phyloP scores from a whole-genome alignment of 78 protist genomes.

The Polysphondylium violaceum region DNA sequence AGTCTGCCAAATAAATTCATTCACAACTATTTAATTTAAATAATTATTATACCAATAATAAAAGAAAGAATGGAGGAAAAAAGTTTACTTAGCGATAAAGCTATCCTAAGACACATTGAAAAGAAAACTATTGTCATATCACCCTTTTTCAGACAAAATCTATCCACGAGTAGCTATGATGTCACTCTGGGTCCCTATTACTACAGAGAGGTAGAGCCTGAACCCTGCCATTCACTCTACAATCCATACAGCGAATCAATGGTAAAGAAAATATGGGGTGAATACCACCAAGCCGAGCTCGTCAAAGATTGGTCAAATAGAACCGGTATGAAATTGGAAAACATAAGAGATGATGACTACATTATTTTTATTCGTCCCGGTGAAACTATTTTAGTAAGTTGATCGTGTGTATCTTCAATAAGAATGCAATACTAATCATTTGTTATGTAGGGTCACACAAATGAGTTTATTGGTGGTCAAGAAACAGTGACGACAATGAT shows the following conservation, averaged over 20 bases:
- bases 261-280: slow-evolving; percentile 80
- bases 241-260: slow-evolving; percentile 76
- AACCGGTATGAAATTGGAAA: slow-evolving; percentile 54
- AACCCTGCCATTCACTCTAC: slow-evolving; percentile 62
- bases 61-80: background rate
- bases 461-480: slow-evolving; percentile 81
- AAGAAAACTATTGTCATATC: slow-evolving; percentile 35
- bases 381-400: slow-evolving; percentile 65
- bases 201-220: slow-evolving; percentile 61
- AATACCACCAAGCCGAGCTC: slow-evolving; percentile 49
- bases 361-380: slow-evolving; percentile 82
- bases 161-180: slow-evolving; percentile 74
- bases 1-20: no score
- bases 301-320: slow-evolving; percentile 34
- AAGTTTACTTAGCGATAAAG: slow-evolving; percentile 69
- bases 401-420: no score
- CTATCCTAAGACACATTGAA: slow-evolving; percentile 46
- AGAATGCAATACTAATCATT: background rate
- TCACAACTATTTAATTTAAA: background rate
- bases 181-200: slow-evolving; percentile 80
- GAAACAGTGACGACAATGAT: slow-evolving; percentile 82
- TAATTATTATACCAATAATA: background rate
- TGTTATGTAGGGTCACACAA: slow-evolving; percentile 23
- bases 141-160: slow-evolving; percentile 42
- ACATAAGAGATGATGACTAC: slow-evolving; percentile 44